phyloP scores from a whole-genome alignment of 345 rosid genomes.

The Rhodamnia argentea region DNA sequence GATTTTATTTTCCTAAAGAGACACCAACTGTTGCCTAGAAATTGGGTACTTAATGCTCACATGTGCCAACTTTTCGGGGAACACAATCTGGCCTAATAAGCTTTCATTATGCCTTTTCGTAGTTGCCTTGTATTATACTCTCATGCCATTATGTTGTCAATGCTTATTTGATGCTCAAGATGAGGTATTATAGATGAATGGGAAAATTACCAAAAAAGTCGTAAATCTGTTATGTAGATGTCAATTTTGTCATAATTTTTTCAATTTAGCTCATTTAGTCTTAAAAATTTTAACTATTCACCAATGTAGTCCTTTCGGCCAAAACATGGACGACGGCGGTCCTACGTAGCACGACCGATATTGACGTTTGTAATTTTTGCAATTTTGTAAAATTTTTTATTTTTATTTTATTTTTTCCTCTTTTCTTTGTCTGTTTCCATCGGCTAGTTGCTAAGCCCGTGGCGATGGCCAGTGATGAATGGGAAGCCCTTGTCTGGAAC shows the following conservation, averaged over 20 bases:
- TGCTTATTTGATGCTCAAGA: background rate
- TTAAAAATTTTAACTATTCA: background rate
- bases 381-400: background rate
- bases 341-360: rapidly evolving
- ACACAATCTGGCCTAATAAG: background rate
- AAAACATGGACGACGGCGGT: background rate
- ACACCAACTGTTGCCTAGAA: background rate
- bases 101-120: background rate
- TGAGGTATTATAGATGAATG: background rate
- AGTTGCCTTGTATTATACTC: background rate
- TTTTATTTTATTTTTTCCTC: rapidly evolving
- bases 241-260: rapidly evolving
- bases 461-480: too few species aligned
- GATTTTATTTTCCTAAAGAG: background rate
- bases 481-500: background rate
- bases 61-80: background rate
- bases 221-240: rapidly evolving
- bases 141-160: background rate
- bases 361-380: background rate
- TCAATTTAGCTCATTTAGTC: rapidly evolving
- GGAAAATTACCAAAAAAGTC: background rate
- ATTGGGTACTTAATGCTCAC: background rate
- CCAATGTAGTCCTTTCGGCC: rapidly evolving
- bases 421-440: background rate
- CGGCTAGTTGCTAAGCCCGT: rapidly evolving